A percentile compares a stretch with the other conserved stretches of the same genome.
Conservation (phyloP, 495 filamentous ascomycete genomes). For the Cercophora newfieldiana region DNA sequence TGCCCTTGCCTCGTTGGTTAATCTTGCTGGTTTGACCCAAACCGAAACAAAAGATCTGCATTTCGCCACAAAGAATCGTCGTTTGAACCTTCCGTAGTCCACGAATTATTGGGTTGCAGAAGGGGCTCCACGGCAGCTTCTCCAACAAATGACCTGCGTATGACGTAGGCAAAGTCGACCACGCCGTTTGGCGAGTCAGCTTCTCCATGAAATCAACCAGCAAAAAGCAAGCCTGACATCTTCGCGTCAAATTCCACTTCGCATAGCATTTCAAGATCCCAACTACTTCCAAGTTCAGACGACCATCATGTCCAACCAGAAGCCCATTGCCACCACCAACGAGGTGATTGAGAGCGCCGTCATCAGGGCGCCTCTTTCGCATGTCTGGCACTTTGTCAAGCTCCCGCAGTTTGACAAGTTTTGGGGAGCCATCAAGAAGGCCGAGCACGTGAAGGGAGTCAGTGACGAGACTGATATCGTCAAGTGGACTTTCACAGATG, state of each 20-base stretch:
- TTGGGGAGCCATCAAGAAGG: conserved; percentile 57
- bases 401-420: conserved; percentile 60
- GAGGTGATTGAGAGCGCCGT: conserved; percentile 64
- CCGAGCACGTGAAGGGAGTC: conserved; percentile 58
- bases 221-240: background rate
- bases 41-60: no score
- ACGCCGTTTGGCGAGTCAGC: background rate
- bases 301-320: conserved; percentile 15
- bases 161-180: background rate
- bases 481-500: conserved; percentile 66
- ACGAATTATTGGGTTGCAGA: no score
- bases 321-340: conserved; percentile 60
- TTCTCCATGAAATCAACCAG: background rate
- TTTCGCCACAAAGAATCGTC: no score
- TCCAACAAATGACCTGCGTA: background rate
- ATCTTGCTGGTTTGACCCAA: no score
- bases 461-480: conserved; percentile 63
- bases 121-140: background rate
- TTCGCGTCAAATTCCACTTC: background rate
- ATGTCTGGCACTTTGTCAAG: conserved; percentile 71
- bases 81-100: no score
- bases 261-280: background rate
- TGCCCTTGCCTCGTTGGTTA: no score
- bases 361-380: conserved; percentile 59
- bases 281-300: background rate